Conservation (phyloP, 257 asterid genomes). For the Forsythia viridissima region DNA sequence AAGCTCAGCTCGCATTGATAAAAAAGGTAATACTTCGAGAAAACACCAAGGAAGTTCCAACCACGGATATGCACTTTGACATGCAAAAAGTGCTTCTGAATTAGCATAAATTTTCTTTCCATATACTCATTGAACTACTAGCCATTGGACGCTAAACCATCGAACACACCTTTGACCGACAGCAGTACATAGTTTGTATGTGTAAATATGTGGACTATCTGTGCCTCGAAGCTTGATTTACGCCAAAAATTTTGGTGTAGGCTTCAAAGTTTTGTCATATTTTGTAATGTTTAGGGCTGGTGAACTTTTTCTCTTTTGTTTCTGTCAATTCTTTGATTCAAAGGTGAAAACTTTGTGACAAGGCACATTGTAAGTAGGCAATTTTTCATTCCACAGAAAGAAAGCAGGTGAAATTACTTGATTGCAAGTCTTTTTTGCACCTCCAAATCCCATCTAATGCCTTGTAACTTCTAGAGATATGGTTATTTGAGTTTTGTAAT, state of each 20-base stretch:
- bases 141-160: not conserved
- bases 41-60: conserved; percentile 43
- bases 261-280: not conserved
- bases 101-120: not conserved
- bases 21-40: conserved; percentile 39
- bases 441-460: not conserved
- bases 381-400: not conserved
- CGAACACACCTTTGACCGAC: not conserved
- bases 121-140: too few relatives aligned
- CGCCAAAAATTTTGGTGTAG: not conserved
- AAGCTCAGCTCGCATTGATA: conserved; percentile 25
- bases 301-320: not conserved
- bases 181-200: not conserved
- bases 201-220: not conserved
- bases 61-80: conserved; percentile 23
- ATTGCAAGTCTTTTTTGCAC: not conserved
- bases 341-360: not conserved
- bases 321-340: not conserved
- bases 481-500: not conserved
- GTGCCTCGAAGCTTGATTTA: not conserved
- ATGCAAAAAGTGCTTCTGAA: conserved; percentile 12
- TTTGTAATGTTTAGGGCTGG: conserved; percentile 4
- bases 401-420: not conserved
- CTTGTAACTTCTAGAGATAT: not conserved
- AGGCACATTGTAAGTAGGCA: not conserved